Evolutionary conservation across 2,329 filamentous ascomycete genomes (phyloP).

Genomic region (Apiospora sp.): DNA sequence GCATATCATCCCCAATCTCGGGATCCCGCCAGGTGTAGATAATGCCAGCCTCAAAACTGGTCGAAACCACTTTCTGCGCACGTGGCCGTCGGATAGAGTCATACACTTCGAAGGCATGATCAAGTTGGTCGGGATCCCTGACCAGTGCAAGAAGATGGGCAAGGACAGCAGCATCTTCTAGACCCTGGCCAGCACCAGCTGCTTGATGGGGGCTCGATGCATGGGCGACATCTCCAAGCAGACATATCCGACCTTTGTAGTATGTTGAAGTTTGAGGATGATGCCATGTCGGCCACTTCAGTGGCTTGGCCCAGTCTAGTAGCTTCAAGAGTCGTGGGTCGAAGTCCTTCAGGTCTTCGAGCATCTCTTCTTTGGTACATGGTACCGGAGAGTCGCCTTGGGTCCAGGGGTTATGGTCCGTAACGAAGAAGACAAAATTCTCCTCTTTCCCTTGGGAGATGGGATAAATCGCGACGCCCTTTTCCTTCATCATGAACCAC

Average conservation of each 20-base stretch:
- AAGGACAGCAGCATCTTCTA: conserved; percentile 40
- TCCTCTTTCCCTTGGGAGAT: conserved; percentile 38
- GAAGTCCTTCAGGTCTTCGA: conserved; percentile 35
- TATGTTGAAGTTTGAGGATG: conserved; percentile 38
- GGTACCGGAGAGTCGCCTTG: conserved; percentile 34
- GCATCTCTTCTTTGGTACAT: conserved; percentile 39
- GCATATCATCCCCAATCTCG: conserved; percentile 40
- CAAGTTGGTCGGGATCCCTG: conserved; percentile 32
- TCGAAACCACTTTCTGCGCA: conserved; percentile 41
- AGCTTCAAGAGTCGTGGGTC: conserved; percentile 35
- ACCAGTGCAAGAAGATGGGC: conserved; percentile 36
- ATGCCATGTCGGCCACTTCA: conserved; percentile 39
- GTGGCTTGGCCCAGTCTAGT: conserved; percentile 36
- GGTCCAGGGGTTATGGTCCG: conserved; percentile 33
- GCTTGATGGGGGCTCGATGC: conserved; percentile 38
- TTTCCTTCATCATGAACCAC: conserved; percentile 39
- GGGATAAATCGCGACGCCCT: conserved; percentile 36
- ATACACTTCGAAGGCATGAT: conserved; percentile 38
- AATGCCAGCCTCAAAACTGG: conserved; percentile 40
- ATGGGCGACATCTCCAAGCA: conserved; percentile 40
- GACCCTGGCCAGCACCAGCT: conserved; percentile 38
- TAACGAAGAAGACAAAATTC: conserved; percentile 39
- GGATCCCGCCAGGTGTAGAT: conserved; percentile 40
- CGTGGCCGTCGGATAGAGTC: conserved; percentile 41
- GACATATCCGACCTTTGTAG: conserved; percentile 35